Evolutionary conservation across 2,329 filamentous ascomycete genomes (phyloP).

Genomic region (Arthrobotrys sphaeroides): DNA sequence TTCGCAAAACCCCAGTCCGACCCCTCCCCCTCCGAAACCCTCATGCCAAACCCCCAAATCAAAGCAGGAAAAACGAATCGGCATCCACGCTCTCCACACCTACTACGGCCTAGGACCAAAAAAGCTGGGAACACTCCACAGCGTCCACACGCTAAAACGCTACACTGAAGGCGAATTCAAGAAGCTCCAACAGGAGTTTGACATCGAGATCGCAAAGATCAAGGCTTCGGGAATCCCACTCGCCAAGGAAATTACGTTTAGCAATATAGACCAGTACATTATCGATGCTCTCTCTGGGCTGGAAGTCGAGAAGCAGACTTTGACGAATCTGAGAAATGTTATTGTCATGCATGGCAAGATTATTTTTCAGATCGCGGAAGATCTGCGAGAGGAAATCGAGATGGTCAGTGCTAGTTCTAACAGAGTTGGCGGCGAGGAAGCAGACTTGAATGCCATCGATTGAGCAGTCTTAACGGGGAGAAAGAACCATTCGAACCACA

Average conservation of each 20-base stretch:
- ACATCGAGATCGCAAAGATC: conserved; percentile 9
- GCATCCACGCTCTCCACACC: neutral
- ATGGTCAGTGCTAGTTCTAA: neutral
- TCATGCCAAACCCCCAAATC: neutral
- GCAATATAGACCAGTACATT: conserved; percentile 27
- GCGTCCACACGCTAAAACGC: neutral
- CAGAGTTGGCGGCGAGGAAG: no score
- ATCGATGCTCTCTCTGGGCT: neutral
- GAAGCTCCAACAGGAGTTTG: neutral
- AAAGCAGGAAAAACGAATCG: neutral
- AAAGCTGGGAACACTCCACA: neutral
- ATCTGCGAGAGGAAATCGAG: conserved; percentile 25
- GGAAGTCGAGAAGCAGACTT: conserved; percentile 17
- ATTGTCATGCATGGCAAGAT: neutral
- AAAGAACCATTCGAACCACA: no score
- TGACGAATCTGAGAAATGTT: conserved; percentile 1
- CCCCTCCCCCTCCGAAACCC: neutral
- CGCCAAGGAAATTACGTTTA: conserved; percentile 8
- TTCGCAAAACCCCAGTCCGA: no score
- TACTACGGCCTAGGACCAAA: neutral
- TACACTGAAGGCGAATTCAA: neutral
- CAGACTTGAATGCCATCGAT: no score
- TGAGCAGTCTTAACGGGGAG: no score
- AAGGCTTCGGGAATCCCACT: neutral
- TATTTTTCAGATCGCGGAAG: conserved; percentile 15